Conservation (phyloP, 768 basidiomycete species). For the Auricularia sp. region DNA sequence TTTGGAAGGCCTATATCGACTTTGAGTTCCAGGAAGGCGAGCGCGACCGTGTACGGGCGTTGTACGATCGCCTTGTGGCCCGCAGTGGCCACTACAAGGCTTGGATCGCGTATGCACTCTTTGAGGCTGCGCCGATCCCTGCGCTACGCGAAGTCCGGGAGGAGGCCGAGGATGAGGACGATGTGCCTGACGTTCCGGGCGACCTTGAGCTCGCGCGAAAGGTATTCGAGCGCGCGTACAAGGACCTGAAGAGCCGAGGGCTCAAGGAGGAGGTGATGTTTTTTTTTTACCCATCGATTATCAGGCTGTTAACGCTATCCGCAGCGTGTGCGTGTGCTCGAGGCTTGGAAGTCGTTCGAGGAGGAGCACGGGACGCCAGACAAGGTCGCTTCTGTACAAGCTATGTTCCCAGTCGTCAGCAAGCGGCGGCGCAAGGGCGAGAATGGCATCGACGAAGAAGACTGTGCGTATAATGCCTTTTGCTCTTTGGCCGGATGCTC, state of each 20-base stretch:
- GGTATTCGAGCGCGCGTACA: conserved; percentile 83
- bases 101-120: conserved; percentile 91
- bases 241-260: conserved; percentile 68
- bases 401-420: conserved; percentile 87
- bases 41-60: conserved; percentile 64
- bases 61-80: conserved; percentile 82
- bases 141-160: conserved; percentile 54
- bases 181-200: conserved; percentile 49
- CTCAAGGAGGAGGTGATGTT: conserved; percentile 59
- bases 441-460: conserved; percentile 80
- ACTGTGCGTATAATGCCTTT: conserved; percentile 29
- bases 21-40: conserved; percentile 94
- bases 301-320: conserved; percentile 20
- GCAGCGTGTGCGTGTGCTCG: conserved; percentile 77
- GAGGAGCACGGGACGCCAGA: conserved; percentile 62
- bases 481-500: neutral
- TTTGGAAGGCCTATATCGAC: conserved; percentile 95
- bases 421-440: conserved; percentile 78
- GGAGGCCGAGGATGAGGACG: conserved; percentile 57
- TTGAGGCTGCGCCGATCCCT: conserved; percentile 74
- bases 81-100: conserved; percentile 93
- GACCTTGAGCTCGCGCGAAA: conserved; percentile 59
- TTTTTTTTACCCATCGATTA: no score
- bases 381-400: conserved; percentile 73
- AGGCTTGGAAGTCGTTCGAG: conserved; percentile 95